Evolutionary conservation across 495 filamentous ascomycete genomes (phyloP).

Genomic region (Chaetomium tenue): DNA sequence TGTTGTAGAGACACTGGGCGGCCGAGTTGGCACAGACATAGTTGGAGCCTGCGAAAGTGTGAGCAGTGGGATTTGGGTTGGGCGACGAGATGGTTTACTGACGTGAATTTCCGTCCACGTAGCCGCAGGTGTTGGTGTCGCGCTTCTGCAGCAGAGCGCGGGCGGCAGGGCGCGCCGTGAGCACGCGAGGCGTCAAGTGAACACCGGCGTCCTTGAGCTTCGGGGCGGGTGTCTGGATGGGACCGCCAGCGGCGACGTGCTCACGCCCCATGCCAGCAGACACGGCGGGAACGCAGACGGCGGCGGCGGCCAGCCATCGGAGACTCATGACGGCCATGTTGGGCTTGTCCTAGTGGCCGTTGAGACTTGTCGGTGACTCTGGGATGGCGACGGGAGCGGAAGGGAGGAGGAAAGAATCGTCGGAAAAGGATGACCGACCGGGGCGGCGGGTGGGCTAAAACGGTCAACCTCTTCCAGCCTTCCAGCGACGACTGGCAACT

Average conservation of each 20-base stretch:
- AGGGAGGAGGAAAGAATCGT: neutral
- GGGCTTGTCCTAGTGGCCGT: slow-evolving; percentile 1
- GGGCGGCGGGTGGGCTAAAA: neutral
- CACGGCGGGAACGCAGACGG: slow-evolving; percentile 20
- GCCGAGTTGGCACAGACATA: slow-evolving; percentile 4
- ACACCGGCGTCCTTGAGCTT: neutral
- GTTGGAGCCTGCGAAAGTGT: neutral
- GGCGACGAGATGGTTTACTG: neutral
- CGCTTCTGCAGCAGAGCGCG: slow-evolving; percentile 9
- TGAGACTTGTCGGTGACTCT: neutral
- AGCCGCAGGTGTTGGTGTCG: slow-evolving; percentile 18
- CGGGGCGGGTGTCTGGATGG: slow-evolving; percentile 11
- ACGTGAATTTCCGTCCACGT: neutral
- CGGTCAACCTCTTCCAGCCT: neutral
- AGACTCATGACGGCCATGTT: slow-evolving; percentile 22
- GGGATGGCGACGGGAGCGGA: slow-evolving; percentile 8
- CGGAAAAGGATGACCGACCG: neutral
- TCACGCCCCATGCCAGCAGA: slow-evolving; percentile 15
- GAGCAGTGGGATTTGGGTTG: neutral
- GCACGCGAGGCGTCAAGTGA: neutral
- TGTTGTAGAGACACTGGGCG: slow-evolving; percentile 19
- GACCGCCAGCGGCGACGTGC: neutral
- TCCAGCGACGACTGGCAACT: neutral
- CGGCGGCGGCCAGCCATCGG: slow-evolving; percentile 16
- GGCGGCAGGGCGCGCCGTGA: slow-evolving; percentile 2